Evolutionary conservation across 805 yeast species (phyloP), one percentile per base, ranked within the genome.

Genomic region (Monosporozyma yasuniensis): DNA sequence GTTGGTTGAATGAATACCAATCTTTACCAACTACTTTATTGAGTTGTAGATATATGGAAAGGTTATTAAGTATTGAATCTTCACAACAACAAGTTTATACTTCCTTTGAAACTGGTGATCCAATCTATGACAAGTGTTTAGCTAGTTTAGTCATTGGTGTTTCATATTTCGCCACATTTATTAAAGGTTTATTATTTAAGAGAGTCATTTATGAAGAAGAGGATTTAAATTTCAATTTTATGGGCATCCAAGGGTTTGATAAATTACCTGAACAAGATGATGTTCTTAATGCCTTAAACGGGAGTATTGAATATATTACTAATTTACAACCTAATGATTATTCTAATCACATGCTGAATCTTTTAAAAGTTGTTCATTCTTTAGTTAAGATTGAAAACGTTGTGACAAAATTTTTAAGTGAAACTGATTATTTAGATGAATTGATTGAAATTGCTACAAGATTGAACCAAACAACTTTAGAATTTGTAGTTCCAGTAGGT

Each of bases 121-220:
- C 54, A 9, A 55, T 78, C 14, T 76, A 77, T 23, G 79, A 82
- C 56, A 68, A 67, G 23, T 78, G 81, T 2, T 66, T 84, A 44
- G 69, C 75, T 42, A 67, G 76, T 12, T 77, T 76, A 49, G 70
- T 78, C 2, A 55, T 78, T 9, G 87, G 83, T 2, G 56, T 81
- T 5, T 66, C 80, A 46, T 77, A 76, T 57, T 75, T 77, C 63
- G 76, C 82, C 18, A 77, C 77, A 19, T 67, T 75, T 51, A 58
- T 64, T 12, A 67, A 72, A 14, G 63, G 65, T 8, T 67, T 81
- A 35, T 80, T 82, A 1, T 68, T 68, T 47, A 69, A 74, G 6
- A 82, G 81, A n/a, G 83, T 80, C 8, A 68, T 84, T 10, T 79
- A 77, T 54, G 88, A 84, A 59, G 93, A 83, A 58, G 93, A 85